Evolutionary conservation across 768 basidiomycete genomes (phyloP), one percentile per base, ranked within the genome.

Genomic region (Collybia sp.): DNA sequence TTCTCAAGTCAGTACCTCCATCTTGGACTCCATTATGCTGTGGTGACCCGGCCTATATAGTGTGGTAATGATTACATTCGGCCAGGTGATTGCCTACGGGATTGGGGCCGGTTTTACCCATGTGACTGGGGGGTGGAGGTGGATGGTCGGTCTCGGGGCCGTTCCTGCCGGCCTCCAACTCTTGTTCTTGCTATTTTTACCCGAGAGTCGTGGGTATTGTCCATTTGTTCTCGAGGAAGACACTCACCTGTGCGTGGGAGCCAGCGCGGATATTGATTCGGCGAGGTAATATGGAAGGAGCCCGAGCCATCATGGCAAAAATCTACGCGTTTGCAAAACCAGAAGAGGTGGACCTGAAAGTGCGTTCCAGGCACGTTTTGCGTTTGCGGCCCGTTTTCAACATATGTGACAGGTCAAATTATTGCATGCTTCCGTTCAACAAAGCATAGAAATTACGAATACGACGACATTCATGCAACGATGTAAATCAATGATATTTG

Each of bases 101-200:
- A 81, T 83, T 45, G 85, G 79, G 18, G 83, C 83, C 17, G 83
- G 76, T 2, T 85, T 85, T 53, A 76, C 71, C 47, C 74, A 76
- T 46, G 63, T 76, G 43, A 62, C 63, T 30, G 65, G 72, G 2
- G 89, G 89, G 2, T 93, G 89, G 89, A 68, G 89, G 43, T 91
- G 80, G 80, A 87, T 90, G 84, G 85, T 88, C 12, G 89, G 86
- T 3, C 66, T 91, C 2, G 85, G 88, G 12, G 77, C 78, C 1
- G 67, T 85, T 2, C 86, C 86, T 1, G 82, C 85, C 1, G 81
- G 63, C 2, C 46, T 88, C 5, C 88, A 90, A 56, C 68, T 83
- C 32, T 37, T 73, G 2, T 64, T 81, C 44, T 57, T 90, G 42
- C 67, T 79, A 45, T 80, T 84, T 58, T 68, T 90, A 3, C 89